Evolutionary conservation across 2,329 filamentous ascomycete genomes (phyloP), one percentile per base, ranked within the genome.

Genomic region (Alternaria atra): DNA sequence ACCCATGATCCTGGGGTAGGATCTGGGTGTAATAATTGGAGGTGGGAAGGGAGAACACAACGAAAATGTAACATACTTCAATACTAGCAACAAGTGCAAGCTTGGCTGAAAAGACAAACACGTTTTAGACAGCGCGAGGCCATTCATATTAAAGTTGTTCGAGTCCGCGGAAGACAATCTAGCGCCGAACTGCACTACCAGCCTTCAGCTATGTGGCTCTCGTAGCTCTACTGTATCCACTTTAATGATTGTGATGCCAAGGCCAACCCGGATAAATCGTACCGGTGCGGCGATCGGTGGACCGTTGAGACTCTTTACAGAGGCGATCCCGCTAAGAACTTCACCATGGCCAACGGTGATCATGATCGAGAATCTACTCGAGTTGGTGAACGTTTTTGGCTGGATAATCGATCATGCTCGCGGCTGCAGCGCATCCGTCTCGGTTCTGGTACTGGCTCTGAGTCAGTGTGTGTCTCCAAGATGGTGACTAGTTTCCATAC

Each of bases 171-270:
- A 42, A 61, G 37, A 10, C 20, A 37, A 27, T 29, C 61, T 66
- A 67, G 40, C 42, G 47, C 50, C 20, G 43, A 34, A 46, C 39
- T 63, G 58, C 58, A 63, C 48, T 51, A 35, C 52, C 39, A 32
- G 50, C 46, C 17, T 32, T 32, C 39, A 65, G 60, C 55, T 48
- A 47, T 58, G 55, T 60, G 56, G 58, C 54, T 61, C 58, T 30
- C 60, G 43, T 43, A 30, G 43, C 50, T 29, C 48, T 53, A 20
- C 27, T 50, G 62, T 65, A 64, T 55, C 62, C 62, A 67, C 62
- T 52, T 55, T 23, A 46, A 29, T 25, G 20, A 52, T 60, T 44
- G 61, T 69, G 61, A 66, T 69, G 67, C 68, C 68, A 68, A 71
- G 68, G 47, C 58, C 39, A 27, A 6, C 2, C 13, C 68, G 65